Base-by-base conservation (phyloP, 208 protist genomes). In the Leishmania turanica region DNA sequence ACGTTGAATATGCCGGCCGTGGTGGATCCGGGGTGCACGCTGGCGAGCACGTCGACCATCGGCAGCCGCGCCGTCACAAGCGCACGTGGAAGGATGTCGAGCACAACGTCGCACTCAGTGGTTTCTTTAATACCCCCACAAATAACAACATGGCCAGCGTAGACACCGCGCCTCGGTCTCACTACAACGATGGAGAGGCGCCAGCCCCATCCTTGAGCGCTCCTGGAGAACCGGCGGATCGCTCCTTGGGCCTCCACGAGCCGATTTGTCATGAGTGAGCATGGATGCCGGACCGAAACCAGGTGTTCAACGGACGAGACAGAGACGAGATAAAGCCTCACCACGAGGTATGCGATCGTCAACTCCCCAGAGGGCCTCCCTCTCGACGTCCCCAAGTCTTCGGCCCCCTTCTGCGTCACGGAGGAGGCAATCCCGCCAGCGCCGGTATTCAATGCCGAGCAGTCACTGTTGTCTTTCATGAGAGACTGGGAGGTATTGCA, bases 81-180 rank as follows among this genome's bases (percentile, higher is more conserved):
- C 72, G 73, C 7, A 87, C 80, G 19, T 79, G 86, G 54, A 84
- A 87, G 49, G 62, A 80, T 58, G 86, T 86, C 7, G 82, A 87
- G 75, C 60, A 85, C 53, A 89, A 77, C 76, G 77, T 78, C 19
- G 86, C 86, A 2, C 81, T 89, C 40, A 87, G 83, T 24, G 86
- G 86, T 3, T 89, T 89, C 83, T 89, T 89, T 56, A 70, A 80
- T 65, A 80, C 42, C 65, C 51, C 77, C 1, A 27, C 73, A 0
- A 83, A 78, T 58, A 72, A 73, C 6, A 83, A 31, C 40, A 54
- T 83, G 5, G 62, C 62, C 19, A 72, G 73, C 7, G 21, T 31
- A 21, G 73, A 78, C 17, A 9, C 21, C 6, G 45, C 27, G 15
- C 40, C 27, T 11, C 47, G 5, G n/a, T 15, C 49, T 21, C 79